Conservation (phyloP, 495 filamentous ascomycete genomes). For the Penicillium ochrochloron region DNA sequence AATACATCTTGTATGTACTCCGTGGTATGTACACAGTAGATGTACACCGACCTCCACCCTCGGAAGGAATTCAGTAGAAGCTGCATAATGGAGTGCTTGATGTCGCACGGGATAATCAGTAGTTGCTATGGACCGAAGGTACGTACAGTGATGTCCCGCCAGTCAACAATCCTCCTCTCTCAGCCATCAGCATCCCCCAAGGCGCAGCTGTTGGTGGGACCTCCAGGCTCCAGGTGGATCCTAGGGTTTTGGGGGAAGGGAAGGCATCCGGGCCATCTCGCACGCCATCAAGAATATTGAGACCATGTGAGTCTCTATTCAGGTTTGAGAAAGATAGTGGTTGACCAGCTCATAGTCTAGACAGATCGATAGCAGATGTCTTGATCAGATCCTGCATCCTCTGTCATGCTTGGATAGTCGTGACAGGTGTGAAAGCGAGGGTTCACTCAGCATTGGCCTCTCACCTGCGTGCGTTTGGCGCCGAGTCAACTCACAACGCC, state of each 20-base stretch:
- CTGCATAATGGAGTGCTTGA: slow-evolving; percentile 7
- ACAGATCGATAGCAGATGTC: not conserved
- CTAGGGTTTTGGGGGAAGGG: slow-evolving; percentile 13
- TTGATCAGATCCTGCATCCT: not conserved
- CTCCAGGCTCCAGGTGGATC: slow-evolving; percentile 14
- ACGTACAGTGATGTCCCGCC: not conserved
- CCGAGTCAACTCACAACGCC: slow-evolving; percentile 39
- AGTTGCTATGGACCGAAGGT: not conserved
- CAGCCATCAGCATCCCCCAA: slow-evolving; percentile 9
- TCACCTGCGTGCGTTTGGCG: slow-evolving; percentile 46
- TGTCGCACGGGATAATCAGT: not conserved
- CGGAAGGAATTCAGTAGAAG: not conserved
- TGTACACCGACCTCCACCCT: not conserved
- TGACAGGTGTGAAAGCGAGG: slow-evolving; percentile 22
- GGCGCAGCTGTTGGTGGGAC: slow-evolving; percentile 18
- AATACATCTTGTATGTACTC: too few species aligned
- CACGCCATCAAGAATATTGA: slow-evolving; percentile 9
- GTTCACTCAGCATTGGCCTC: slow-evolving; percentile 27
- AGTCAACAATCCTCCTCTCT: slow-evolving; percentile 3
- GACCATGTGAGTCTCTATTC: too few species aligned
- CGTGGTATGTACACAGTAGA: not conserved
- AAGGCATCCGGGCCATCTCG: slow-evolving; percentile 12
- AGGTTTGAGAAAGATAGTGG: not conserved
- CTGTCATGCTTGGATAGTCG: not conserved
- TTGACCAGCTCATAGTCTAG: not conserved